Evolutionary conservation across 2,329 filamentous ascomycete genomes (phyloP), one percentile per base, ranked within the genome.

Genomic region (Clarireedia monteithiana): DNA sequence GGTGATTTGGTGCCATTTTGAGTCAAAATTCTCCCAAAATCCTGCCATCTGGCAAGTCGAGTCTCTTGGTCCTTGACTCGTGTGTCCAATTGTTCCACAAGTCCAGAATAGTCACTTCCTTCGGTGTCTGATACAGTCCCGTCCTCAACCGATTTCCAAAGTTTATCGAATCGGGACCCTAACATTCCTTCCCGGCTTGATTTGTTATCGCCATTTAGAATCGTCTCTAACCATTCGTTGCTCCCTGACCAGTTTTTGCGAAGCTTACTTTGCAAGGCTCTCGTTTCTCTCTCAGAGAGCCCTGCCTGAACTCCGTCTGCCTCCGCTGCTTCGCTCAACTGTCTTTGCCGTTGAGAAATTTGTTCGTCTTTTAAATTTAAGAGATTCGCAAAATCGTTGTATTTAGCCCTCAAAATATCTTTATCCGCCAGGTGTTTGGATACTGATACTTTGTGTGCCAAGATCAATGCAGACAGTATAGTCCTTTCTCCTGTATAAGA

Each of bases 211-310:
- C 88, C 88, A 50, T 85, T 77, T 0, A 94, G 68, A 20, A 96
- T 72, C 2, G 82, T 76, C 48, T 89, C 80, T 63, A 89, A 78
- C 85, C 90, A 92, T 55, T 82, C 79, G 58, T 85, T 81, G 64
- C 85, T 83, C 2, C 89, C 91, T 14, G 88, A 77, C 91, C 91
- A 96, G 62, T 90, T 89, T 59, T 84, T 83, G 38, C 79, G 77
- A 30, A 91, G 73, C 2, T 79, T 76, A 44, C 79, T 80, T 63
- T 84, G 78, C 56, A 89, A 72, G 3, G 72, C 68, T 40, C 76
- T 71, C 69, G 6, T 76, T 60, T 26, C 54, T 55, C 49, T 42
- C 15, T 59, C 50, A 7, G 59, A 60, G 23, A 64, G 56, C 3
- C 60, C 48, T 44, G 42, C 61, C 54, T 56, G 63, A 17, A 44